Evolutionary conservation across 2,329 filamentous ascomycete genomes (phyloP).

Genomic region (Talaromyces sp.): DNA sequence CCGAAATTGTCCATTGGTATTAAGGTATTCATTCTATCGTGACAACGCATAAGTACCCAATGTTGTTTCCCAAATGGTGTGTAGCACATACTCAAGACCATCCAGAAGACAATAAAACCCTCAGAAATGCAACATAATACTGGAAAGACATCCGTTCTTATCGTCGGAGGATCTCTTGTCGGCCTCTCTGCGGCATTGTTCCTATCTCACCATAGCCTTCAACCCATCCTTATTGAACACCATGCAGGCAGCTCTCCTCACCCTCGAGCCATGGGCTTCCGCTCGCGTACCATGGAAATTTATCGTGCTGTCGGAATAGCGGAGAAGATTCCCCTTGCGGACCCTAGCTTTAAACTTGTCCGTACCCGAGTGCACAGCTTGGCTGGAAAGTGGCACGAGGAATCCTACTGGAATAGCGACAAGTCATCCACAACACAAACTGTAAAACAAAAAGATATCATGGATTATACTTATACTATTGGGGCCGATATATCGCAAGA

Average conservation of each 20-base stretch:
- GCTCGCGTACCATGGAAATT: constrained; percentile 34
- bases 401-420: constrained; percentile 14
- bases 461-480: constrained; percentile 17
- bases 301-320: constrained; percentile 24
- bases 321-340: constrained; percentile 15
- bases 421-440: neutral
- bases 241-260: constrained; percentile 30
- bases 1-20: too few species aligned
- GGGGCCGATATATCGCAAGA: constrained; percentile 34
- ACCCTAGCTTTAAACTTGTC: constrained; percentile 16
- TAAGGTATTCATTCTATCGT: too few species aligned
- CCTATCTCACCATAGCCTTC: constrained; percentile 25
- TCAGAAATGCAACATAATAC: neutral
- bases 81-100: too few species aligned
- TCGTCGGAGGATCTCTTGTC: constrained; percentile 37
- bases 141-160: constrained; percentile 22
- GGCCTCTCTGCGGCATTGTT: constrained; percentile 35
- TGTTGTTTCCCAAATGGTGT: too few species aligned
- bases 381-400: constrained; percentile 16
- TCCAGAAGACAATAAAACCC: neutral
- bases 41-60: too few species aligned
- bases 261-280: constrained; percentile 34
- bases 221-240: constrained; percentile 33
- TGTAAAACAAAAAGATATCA: constrained; percentile 3
- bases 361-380: constrained; percentile 18